Conservation (phyloP, 352 stramenopile genomes). For the Globisporangium polare region DNA sequence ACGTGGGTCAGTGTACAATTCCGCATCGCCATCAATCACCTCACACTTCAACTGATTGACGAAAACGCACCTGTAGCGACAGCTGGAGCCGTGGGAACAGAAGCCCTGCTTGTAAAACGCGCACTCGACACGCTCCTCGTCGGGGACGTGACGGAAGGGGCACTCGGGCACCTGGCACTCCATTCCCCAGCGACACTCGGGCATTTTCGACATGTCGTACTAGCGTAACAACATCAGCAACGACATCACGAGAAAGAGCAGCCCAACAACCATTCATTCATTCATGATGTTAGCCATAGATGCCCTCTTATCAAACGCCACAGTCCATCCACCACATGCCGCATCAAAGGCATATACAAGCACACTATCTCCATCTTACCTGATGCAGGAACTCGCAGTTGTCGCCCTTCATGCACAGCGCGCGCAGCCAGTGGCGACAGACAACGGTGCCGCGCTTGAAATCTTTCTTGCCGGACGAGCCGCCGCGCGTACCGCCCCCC, state of each 20-base stretch:
- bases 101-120: constrained; percentile 98
- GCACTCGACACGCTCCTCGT: constrained; percentile 96
- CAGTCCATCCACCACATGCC: neutral
- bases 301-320: neutral
- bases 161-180: constrained; percentile 96
- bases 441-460: constrained; percentile 94
- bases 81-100: constrained; percentile 96
- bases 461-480: constrained; percentile 67
- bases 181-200: constrained; percentile 95
- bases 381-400: constrained; percentile 97
- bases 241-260: neutral
- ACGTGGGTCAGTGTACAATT: too few species aligned
- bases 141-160: constrained; percentile 95
- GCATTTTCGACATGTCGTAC: constrained; percentile 97
- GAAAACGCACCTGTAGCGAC: constrained; percentile 76
- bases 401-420: constrained; percentile 97
- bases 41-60: too few species aligned
- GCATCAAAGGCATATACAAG: neutral
- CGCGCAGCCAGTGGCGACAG: constrained; percentile 96
- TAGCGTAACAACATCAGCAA: constrained; percentile 18
- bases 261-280: constrained; percentile 1
- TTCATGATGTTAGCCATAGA: neutral
- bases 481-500: constrained; percentile 36
- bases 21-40: too few species aligned
- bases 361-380: neutral